Conservation (phyloP, 495 filamentous ascomycete species). For the Haplographium delicatum region DNA sequence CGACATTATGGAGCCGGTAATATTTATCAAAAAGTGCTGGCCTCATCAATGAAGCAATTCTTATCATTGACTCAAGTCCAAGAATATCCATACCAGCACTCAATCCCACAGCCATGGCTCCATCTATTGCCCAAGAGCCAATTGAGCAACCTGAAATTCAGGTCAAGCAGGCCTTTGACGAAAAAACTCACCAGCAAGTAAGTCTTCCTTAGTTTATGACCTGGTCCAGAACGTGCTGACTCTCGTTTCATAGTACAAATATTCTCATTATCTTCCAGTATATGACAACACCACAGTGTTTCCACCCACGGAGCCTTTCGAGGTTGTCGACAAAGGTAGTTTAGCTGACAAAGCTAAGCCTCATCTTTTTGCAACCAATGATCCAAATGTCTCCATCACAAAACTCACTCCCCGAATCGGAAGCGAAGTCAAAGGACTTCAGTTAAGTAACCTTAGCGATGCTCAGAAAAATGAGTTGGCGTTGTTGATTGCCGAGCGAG, state of each 20-base stretch:
- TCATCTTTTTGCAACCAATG: constrained; percentile 56
- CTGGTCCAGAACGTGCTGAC: neutral
- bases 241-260: constrained; percentile 39
- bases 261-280: constrained; percentile 56
- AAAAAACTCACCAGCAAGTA: constrained; percentile 1
- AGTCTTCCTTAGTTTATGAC: neutral
- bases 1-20: too few species aligned
- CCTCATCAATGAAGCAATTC: too few species aligned
- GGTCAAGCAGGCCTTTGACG: constrained; percentile 6
- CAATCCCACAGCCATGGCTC: neutral
- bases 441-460: constrained; percentile 34
- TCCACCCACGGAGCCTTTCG: constrained; percentile 59
- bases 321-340: constrained; percentile 64
- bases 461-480: constrained; percentile 39
- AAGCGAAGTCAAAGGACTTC: constrained; percentile 37
- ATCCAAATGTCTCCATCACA: constrained; percentile 35
- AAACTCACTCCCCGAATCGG: constrained; percentile 38
- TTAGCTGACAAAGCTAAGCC: constrained; percentile 60
- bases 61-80: too few species aligned
- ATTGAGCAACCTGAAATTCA: constrained; percentile 3
- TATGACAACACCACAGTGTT: constrained; percentile 58
- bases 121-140: constrained; percentile 9
- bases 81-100: too few species aligned
- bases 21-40: too few species aligned
- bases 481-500: constrained; percentile 38